phyloP scores from a whole-genome alignment of 345 rosid genomes.

The Ricinus communis region DNA sequence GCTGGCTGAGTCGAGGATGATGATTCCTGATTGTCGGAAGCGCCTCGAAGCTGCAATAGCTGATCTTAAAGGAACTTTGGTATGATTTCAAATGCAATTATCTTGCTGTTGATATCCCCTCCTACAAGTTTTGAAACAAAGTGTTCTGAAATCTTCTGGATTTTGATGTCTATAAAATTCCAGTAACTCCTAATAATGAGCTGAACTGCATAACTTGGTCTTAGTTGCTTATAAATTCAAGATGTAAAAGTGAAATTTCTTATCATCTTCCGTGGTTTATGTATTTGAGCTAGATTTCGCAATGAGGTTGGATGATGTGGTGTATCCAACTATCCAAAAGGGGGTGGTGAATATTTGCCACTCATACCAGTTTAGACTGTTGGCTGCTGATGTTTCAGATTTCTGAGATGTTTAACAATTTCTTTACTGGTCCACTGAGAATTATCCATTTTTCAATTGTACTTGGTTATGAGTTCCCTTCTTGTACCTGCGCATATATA shows the following conservation, averaged over 20 bases:
- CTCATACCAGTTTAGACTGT: background rate
- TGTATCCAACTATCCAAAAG: background rate
- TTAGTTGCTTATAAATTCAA: background rate
- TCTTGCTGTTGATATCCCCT: background rate
- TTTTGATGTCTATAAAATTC: background rate
- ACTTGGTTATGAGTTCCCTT: background rate
- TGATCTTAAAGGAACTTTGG: conserved; percentile 78
- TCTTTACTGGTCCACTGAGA: background rate
- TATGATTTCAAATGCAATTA: conserved; percentile 23
- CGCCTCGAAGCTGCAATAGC: conserved; percentile 76
- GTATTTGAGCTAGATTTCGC: background rate
- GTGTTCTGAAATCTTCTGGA: background rate
- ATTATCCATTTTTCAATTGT: background rate
- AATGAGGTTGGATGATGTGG: background rate
- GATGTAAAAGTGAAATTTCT: background rate
- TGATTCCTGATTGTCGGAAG: conserved; percentile 90
- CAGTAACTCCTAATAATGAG: background rate
- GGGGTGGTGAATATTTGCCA: conserved; percentile 2
- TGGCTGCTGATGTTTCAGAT: background rate
- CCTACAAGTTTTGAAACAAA: background rate
- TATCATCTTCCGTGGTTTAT: too few relatives aligned
- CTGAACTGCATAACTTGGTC: background rate
- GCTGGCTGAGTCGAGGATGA: conserved; percentile 96
- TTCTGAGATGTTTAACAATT: background rate
- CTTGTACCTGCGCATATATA: background rate